phyloP scores from a whole-genome alignment of 371 early-diverging fungal genomes.

The Gilbertella persicaria region DNA sequence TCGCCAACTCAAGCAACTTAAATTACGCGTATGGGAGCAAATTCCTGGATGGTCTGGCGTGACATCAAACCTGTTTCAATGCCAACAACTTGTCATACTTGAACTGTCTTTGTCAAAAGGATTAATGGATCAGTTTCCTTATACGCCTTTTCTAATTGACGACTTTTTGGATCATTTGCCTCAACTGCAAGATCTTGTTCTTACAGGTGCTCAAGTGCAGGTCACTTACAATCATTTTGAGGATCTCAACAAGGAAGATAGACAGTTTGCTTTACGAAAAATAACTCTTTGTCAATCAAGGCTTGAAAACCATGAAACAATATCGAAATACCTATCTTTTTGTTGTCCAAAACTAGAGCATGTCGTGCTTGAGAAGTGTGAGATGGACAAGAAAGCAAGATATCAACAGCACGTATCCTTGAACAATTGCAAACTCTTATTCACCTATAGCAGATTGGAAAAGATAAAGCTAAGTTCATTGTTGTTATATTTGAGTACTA shows the following conservation, averaged over 20 bases:
- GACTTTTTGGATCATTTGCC: slow-evolving; percentile 8
- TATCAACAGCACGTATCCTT: background rate
- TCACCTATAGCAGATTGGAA: background rate
- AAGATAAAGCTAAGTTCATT: slow-evolving; percentile 5
- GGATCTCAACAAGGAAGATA: background rate
- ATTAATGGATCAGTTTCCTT: slow-evolving; percentile 16
- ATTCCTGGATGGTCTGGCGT: slow-evolving; percentile 22
- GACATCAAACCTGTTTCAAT: slow-evolving; percentile 10
- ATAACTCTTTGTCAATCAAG: slow-evolving; percentile 9
- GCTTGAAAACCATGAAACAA: slow-evolving; percentile 11
- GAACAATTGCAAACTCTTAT: background rate
- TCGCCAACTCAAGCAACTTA: slow-evolving; percentile 2
- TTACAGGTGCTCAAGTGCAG: slow-evolving; percentile 17
- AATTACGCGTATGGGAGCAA: slow-evolving; percentile 20
- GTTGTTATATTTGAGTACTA: slow-evolving; percentile 10
- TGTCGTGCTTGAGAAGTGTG: background rate
- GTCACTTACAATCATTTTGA: slow-evolving; percentile 6
- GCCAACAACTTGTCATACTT: slow-evolving; percentile 10
- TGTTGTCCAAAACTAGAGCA: slow-evolving; percentile 11
- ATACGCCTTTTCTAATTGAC: slow-evolving; percentile 22
- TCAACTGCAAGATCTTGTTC: slow-evolving; percentile 5
- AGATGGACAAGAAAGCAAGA: background rate
- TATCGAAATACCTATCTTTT: slow-evolving; percentile 6
- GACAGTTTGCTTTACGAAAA: background rate
- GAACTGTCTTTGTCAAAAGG: slow-evolving; percentile 16